Base-by-base conservation (phyloP, 495 filamentous ascomycete genomes). In the Margaritispora aquatica region DNA sequence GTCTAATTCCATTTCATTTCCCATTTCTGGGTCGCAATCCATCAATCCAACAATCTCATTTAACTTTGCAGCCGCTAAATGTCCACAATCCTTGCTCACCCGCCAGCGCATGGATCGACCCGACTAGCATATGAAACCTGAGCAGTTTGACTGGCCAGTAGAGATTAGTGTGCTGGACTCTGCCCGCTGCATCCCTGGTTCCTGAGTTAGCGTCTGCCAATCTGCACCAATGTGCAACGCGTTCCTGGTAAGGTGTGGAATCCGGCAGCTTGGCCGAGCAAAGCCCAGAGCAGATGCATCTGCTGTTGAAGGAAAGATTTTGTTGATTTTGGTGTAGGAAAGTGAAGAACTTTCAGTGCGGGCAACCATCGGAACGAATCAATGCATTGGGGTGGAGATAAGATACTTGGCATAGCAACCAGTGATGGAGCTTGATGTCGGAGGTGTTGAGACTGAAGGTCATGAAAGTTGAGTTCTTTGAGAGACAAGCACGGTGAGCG, bases 191-290 rank as follows among this genome's bases (percentile, higher is more conserved):
- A 13, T n/a, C 38, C 38, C 38, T 21, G 51, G 51, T 54, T 31
- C 51, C 51, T 54, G 51, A 22, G 8, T 27, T 54, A 54, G 51
- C 13, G 26, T n/a, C n/a, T n/a, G n/a, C n/a, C n/a, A n/a, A n/a
- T n/a, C n/a, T n/a, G n/a, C n/a, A n/a, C n/a, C n/a, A n/a, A n/a
- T 34, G 5, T 34, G 29, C 29, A 34, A 34, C 15, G 15, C 29
- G 7, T 7, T 7, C 7, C 29, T 15, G 5, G 29, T 15, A 34
- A 34, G 29, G 7, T 34, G 29, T 5, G 29, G 29, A 34, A 34
- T n/a, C 29, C 29, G 29, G 29, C 29, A 7, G 7, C 29, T 34
- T 34, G 29, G 29, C 29, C 29, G 7, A 34, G 7, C 29, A 15
- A 34, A 15, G 7, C 29, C 29, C n/a, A n/a, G n/a, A n/a, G n/a